A percentile compares a stretch with the other conserved stretches of the same genome.
These are phyloP conservation scores for Geotrichum phurueaensis DNA, from an alignment of 1,139 yeast genomes.

Conservation along the genomic window DNA sequence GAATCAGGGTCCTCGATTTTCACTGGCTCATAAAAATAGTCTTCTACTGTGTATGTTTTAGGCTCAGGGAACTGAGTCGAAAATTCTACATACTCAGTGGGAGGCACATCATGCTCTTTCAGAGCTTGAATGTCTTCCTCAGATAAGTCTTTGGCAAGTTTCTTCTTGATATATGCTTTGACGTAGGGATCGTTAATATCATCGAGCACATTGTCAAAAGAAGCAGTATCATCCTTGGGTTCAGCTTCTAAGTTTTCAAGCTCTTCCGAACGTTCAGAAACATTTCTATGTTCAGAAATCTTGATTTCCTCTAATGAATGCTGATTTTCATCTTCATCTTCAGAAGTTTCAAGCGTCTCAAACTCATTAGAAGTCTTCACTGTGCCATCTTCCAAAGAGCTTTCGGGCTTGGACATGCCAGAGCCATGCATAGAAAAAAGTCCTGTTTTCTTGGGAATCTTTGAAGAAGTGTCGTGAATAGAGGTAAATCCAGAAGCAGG, in stretches of 20 bases:
- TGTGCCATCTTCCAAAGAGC: background rate
- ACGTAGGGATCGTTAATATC: conserved; percentile 10
- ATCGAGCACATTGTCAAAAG: conserved; percentile 3
- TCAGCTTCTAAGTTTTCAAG: background rate
- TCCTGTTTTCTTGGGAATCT: background rate
- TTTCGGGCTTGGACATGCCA: background rate
- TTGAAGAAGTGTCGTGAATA: background rate
- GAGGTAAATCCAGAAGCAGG: background rate
- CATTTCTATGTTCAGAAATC: background rate
- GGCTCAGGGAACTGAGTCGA: conserved; percentile 12
- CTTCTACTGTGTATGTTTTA: conserved; percentile 7
- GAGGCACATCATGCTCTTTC: background rate
- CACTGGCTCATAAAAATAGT: conserved; percentile 12
- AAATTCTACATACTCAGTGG: background rate
- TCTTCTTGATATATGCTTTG: conserved; percentile 3
- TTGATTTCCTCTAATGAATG: background rate
- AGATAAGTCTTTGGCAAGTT: background rate
- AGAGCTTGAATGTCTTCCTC: conserved; percentile 11
- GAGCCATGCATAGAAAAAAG: background rate
- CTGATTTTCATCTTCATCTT: background rate
- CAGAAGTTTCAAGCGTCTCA: background rate
- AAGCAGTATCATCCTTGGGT: conserved; percentile 2
- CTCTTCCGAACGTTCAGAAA: background rate
- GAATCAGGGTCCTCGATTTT: conserved; percentile 7
- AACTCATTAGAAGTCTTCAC: background rate